phyloP scores from a whole-genome alignment of 2,329 filamentous ascomycete species.

The Alternaria alternata region DNA sequence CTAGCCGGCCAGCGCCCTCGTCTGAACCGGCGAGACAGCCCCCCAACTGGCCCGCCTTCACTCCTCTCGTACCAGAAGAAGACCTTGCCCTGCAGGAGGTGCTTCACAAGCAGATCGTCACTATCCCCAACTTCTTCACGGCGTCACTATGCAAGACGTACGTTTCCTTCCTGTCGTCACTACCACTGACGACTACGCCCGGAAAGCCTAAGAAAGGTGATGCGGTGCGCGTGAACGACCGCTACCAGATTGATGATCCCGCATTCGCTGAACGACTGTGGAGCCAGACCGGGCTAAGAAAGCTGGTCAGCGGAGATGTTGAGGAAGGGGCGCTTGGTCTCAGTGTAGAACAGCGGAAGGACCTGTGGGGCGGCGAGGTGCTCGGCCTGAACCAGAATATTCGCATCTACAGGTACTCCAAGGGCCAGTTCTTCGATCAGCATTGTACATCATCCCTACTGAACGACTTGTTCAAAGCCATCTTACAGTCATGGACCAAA shows the following conservation, averaged over 20 bases:
- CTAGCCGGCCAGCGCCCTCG: constrained; percentile 4
- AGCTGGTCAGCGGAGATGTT: constrained; percentile 57
- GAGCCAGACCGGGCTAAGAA: constrained; percentile 76
- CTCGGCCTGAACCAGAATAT: constrained; percentile 90
- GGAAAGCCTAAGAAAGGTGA: constrained; percentile 80
- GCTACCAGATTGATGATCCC: constrained; percentile 82
- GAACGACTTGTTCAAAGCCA: background rate
- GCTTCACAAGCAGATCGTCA: constrained; percentile 72
- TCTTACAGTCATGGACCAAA: background rate
- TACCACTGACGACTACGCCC: constrained; percentile 80
- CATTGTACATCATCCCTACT: constrained; percentile 73
- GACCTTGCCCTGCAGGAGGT: constrained; percentile 68
- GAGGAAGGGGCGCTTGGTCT: constrained; percentile 44
- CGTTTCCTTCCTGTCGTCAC: constrained; percentile 72
- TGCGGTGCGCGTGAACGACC: constrained; percentile 86
- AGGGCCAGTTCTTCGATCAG: constrained; percentile 89
- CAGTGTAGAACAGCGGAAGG: constrained; percentile 40
- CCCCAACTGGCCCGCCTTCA: constrained; percentile 76
- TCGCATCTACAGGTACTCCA: constrained; percentile 83
- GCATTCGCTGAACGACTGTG: constrained; percentile 78
- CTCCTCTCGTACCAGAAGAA: constrained; percentile 70
- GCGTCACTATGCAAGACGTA: constrained; percentile 78
- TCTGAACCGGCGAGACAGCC: constrained; percentile 27
- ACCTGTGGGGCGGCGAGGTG: constrained; percentile 78
- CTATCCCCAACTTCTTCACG: constrained; percentile 78